Base-by-base conservation (phyloP, 441 rosid species). In the Populus trichocarpa region DNA sequence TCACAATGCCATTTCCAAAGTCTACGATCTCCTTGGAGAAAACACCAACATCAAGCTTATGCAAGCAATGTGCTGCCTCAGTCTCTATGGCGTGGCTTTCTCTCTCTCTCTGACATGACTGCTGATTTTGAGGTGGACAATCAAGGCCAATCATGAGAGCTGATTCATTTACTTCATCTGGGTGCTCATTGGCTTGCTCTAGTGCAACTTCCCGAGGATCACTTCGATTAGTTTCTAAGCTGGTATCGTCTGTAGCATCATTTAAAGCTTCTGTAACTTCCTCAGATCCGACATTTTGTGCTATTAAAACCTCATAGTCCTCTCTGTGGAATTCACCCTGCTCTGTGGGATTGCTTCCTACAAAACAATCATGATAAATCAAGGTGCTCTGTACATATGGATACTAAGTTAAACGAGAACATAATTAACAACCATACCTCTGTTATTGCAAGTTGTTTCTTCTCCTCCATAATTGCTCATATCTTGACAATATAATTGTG, bases 41-140 rank as follows among this genome's bases (percentile, higher is more conserved):
- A 63, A 79, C 57, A 53, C 59, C 75, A 20, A 64, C 32, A 53
- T 61, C 79, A 71, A 33, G 78, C 72, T 65, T 28, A 46, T 23
- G 38, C 26, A 80, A 79, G 38, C 53, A 33, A 33, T 64, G 79
- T 28, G 63, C 71, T 78, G 69, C 80, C 73, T 30, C 69, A 16
- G 57, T 64, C 70, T 67, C 81, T 12, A 30, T 7, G 18, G 35
- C 46, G 38, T 33, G 32, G 2, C 10, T 71, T 79, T 50, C 40
- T 18, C 36, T 38, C 64, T 53, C 65, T 65, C 73, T 46, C 35
- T 53, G 77, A 53, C 61, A 35, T 22, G 36, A 63, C 70, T 66
- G 61, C 68, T 69, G 69, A 20, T 75, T 73, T 38, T 46, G 66
- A 59, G 42, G 8, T 32, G 8, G 40, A 74, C 8, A 33, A 71